These are phyloP conservation scores for Cutaneotrichosporon cutaneum DNA, from an alignment of 1,284 basidiomycete species.

Conservation along the genomic window DNA sequence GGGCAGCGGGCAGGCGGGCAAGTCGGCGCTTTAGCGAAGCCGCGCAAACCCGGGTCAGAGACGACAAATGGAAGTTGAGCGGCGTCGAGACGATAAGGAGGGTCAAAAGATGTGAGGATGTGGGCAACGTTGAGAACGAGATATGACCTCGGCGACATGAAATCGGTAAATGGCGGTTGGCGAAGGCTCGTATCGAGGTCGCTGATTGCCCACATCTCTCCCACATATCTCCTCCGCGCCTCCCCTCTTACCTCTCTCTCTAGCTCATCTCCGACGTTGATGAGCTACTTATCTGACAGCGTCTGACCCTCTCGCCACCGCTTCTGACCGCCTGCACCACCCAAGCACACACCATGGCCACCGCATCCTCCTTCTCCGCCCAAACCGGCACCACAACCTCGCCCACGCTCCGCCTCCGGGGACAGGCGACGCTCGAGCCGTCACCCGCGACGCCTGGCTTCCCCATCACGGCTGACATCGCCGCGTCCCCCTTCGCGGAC, in stretches of 20 bases:
- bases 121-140: not conserved
- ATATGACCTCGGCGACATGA: not conserved
- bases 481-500: slow-evolving; percentile 36
- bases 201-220: not conserved
- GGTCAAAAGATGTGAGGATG: not conserved
- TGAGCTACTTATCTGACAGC: no score
- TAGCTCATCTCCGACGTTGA: not conserved
- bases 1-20: not conserved
- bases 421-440: slow-evolving; percentile 7
- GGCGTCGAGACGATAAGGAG: not conserved
- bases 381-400: slow-evolving; percentile 3
- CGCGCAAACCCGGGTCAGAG: not conserved
- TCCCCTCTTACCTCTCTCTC: not conserved
- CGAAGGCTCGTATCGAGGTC: slow-evolving; percentile 1
- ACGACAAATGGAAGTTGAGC: not conserved
- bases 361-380: slow-evolving; percentile 7
- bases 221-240: not conserved
- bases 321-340: not conserved
- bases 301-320: not conserved
- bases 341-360: slow-evolving; percentile 3
- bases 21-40: not conserved
- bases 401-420: slow-evolving; percentile 22
- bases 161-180: not conserved
- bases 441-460: slow-evolving; percentile 27
- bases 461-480: slow-evolving; percentile 34